phyloP scores from a whole-genome alignment of 2,329 filamentous ascomycete genomes.

The Alternaria alternata region DNA sequence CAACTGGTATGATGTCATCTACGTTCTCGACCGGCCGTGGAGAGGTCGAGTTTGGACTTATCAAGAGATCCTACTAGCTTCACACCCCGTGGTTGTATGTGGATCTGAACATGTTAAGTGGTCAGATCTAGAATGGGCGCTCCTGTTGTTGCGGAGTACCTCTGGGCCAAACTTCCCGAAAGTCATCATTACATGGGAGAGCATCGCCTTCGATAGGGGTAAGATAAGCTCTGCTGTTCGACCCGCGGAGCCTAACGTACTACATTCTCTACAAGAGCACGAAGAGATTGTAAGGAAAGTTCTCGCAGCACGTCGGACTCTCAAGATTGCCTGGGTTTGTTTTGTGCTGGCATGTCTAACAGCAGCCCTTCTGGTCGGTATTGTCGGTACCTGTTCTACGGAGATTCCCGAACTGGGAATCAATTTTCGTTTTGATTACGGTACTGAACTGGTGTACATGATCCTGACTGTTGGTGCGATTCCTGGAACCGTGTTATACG shows the following conservation, averaged over 20 bases:
- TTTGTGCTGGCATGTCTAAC: neutral
- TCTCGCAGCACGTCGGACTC: neutral
- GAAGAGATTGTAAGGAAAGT: neutral
- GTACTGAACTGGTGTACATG: no score
- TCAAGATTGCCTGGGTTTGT: neutral
- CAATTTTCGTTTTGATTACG: no score
- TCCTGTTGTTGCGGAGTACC: rapidly evolving
- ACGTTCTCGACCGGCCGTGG: neutral
- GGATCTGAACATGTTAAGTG: neutral
- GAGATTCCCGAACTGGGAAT: no score
- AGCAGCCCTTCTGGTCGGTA: neutral
- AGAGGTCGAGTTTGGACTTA: neutral
- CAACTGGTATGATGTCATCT: neutral
- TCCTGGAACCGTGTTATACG: no score
- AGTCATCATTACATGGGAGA: neutral
- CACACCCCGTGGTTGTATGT: neutral
- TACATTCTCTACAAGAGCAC: neutral
- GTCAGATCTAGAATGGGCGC: neutral
- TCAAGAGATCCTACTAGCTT: neutral
- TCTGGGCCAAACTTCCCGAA: no score
- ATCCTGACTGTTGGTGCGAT: no score
- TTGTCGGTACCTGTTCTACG: no score
- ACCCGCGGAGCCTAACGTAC: neutral
- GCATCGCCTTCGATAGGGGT: neutral
- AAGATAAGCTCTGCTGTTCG: no score